Evolutionary conservation across 306 rosid species (phyloP).

Genomic region (Crotalaria pallida): DNA sequence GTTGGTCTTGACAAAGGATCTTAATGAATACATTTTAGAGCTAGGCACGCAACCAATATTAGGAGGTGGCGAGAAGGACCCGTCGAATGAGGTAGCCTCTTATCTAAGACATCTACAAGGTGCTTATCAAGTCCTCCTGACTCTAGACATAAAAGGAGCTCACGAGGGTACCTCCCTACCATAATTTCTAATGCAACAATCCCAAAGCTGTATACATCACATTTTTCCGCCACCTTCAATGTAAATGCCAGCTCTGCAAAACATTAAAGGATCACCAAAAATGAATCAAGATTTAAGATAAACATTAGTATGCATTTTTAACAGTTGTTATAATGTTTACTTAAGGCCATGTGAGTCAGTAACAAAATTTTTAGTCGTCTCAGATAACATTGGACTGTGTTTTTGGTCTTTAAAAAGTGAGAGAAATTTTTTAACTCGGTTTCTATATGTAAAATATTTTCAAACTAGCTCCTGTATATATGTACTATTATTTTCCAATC

Average conservation of each 20-base stretch:
- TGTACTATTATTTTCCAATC: no score
- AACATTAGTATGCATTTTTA: background rate
- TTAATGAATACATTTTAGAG: conserved; percentile 11
- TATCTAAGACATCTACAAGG: conserved; percentile 11
- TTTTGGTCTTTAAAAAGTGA: no score
- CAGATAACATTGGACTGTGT: no score
- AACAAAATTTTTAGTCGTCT: background rate
- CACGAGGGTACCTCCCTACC: conserved; percentile 12
- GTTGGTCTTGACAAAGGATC: conserved; percentile 18
- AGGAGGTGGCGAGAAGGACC: background rate
- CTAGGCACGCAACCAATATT: background rate
- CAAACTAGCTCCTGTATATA: no score
- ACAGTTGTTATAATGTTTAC: background rate
- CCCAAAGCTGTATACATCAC: conserved; percentile 25
- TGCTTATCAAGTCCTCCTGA: conserved; percentile 4
- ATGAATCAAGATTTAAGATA: background rate
- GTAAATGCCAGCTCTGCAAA: conserved; percentile 19
- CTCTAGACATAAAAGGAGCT: background rate
- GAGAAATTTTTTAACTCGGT: no score
- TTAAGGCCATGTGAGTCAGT: background rate
- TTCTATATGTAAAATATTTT: no score
- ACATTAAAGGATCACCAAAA: background rate
- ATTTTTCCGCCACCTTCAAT: conserved; percentile 26
- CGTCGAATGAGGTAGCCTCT: background rate
- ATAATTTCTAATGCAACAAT: conserved; percentile 15